Evolutionary conservation across 2,329 filamentous ascomycete species (phyloP), one percentile per base, ranked within the genome.

Genomic region (Cercospora sp.): DNA sequence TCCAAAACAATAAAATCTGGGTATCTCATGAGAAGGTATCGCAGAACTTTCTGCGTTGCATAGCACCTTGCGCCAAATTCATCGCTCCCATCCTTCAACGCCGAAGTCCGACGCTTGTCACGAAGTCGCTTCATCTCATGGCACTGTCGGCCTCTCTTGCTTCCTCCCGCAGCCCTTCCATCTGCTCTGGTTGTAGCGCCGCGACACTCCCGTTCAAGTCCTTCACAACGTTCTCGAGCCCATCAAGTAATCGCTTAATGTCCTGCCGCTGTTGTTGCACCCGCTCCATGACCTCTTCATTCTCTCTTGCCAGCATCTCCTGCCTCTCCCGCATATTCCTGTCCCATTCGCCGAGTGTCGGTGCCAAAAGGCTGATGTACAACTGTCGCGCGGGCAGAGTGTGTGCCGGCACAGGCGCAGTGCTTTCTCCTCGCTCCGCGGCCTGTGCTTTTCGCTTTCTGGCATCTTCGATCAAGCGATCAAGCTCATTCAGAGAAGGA

Each of bases 401-500:
- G 77, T 90, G 88, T 18, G 86, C 87, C 84, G 84, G 80, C 63
- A 83, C 64, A 2, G 69, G 61, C 79, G 74, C 1, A 78, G 76
- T 26, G 74, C 71, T 4, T 77, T 75, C 55, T 78, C 78, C 69
- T 78, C 74, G 73, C 73, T 78, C 68, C 62, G 77, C 74, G 1
- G 79, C 80, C 61, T 75, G 76, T 64, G 82, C 82, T 76, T 83
- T 87, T 71, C 87, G 80, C 71, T 78, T 76, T 73, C 82, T 84
- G 10, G 87, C 88, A 69, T 89, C 87, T 30, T 83, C 84, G 30
- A 90, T 84, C 69, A 88, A 79, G 42, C 83, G 79, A 74, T 90
- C 88, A 70, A 90, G 79, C 65, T 87, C 86, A 75, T 90, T 90
- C 70, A 90, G 78, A 23, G 85, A 82, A 68, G 80, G 77, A 5